Evolutionary conservation across 225 moss, liverwort and hornwort genomes (phyloP), one percentile per base, ranked within the genome.

Genomic region (Physcomitrellopsis africana): DNA sequence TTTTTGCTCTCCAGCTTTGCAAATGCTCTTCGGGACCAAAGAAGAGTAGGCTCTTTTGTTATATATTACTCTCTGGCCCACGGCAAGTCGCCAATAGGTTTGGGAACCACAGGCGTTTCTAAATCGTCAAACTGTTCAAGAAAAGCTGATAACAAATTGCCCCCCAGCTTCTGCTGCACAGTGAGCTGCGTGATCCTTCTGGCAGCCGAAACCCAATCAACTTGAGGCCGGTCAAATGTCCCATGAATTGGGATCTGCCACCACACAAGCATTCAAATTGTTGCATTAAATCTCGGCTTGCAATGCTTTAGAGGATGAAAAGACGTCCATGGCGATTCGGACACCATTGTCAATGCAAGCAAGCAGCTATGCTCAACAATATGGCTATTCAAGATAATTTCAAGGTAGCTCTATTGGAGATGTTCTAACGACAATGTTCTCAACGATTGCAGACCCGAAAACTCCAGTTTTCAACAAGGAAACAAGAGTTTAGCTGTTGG

Each of bases 191-290:
- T 86, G 44, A 96, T 88, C 13, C 92, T 88, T 65, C 86, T 63
- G 16, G 86, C 96, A 49, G 94, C 96, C 18, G 91, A 68, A 52
- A 67, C 76, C 96, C 96, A 96, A 53, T 88, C 88, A 55, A 96
- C 83, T 69, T 76, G 72, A 24, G 94, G 96, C 53, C 89, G 88
- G 54, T 92, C 94, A 16, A 94, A 81, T 24, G 88, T 84, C 24
- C 94, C 94, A 27, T 72, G 69, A 9, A 96, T 80, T 47, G 96
- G 92, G 54, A 96, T 83, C 94, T 92, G 87, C 52, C 32, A 65
- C 65, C 60, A 72, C 49, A 68, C 13, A 54, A 9, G 42, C 12
- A 58, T 62, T 60, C 68, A 46, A 81, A 15, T 51, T 16, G 5
- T 44, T 14, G 27, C 43, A 48, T 67, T 61, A 62, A 58, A 8